phyloP scores from a whole-genome alignment of 768 basidiomycete genomes.

The Candolleomyces efflorescens region DNA sequence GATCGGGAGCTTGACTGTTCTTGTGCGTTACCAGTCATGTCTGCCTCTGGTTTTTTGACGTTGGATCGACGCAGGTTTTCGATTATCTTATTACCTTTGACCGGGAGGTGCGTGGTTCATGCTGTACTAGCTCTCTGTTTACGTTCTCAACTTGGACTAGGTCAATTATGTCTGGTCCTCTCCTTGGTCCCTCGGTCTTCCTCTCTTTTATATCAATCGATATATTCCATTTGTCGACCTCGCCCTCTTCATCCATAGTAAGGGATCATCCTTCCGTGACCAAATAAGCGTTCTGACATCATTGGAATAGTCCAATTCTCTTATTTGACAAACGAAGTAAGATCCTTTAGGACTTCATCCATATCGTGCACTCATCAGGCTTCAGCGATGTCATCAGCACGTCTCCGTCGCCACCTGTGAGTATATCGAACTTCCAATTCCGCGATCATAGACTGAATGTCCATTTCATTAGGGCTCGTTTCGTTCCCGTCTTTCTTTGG shows the following conservation, averaged over 20 bases:
- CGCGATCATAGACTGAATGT: neutral
- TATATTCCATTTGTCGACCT: conserved; percentile 3
- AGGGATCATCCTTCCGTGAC: neutral
- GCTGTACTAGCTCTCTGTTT: neutral
- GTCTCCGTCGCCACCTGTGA: neutral
- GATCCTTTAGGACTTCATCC: neutral
- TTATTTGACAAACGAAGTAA: neutral
- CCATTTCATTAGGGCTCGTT: conserved; percentile 1
- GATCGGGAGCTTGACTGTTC: neutral
- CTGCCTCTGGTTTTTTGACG: neutral
- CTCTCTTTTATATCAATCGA: conserved; percentile 10
- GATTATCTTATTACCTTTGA: conserved; percentile 5
- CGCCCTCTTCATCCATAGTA: neutral
- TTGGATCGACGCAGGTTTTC: neutral
- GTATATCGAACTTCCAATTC: neutral
- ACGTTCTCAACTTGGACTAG: neutral
- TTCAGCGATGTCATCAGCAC: neutral
- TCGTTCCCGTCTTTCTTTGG: conserved; percentile 2
- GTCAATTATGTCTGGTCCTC: conserved; percentile 12
- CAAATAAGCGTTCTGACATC: neutral
- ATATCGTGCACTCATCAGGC: neutral
- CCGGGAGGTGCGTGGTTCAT: neutral
- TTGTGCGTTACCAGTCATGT: neutral
- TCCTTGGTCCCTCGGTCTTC: conserved; percentile 10
- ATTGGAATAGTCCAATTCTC: neutral